Conservation (phyloP, 2,329 filamentous ascomycete genomes). For the Macrophomina phaseolina region DNA sequence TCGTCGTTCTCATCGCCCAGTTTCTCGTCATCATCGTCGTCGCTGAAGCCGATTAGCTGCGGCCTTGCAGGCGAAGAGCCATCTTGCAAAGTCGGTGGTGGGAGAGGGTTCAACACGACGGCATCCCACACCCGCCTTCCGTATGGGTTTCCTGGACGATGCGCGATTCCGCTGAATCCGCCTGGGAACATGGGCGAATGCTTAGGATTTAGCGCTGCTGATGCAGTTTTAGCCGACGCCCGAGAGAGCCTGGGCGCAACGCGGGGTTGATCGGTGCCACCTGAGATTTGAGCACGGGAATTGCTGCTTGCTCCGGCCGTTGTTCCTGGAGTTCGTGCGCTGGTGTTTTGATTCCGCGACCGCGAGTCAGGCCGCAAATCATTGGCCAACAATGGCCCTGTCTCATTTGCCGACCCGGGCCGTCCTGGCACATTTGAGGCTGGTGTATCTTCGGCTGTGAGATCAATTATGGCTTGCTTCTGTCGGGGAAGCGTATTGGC, state of each 20-base stretch:
- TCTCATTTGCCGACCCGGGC: constrained; percentile 11
- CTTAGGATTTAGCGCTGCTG: constrained; percentile 15
- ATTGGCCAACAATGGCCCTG: constrained; percentile 3
- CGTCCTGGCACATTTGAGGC: not conserved
- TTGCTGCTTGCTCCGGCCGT: constrained; percentile 9
- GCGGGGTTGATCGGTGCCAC: not conserved
- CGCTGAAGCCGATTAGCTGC: constrained; percentile 4
- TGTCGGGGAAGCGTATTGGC: not conserved
- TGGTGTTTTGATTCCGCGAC: constrained; percentile 23
- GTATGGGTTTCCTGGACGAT: constrained; percentile 21
- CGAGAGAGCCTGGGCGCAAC: constrained; percentile 7
- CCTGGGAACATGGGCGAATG: constrained; percentile 9
- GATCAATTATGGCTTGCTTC: constrained; percentile 3
- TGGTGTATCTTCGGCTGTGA: not conserved
- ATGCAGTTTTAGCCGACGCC: constrained; percentile 13
- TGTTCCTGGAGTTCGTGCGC: constrained; percentile 14
- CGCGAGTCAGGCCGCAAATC: constrained; percentile 13
- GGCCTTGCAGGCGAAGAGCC: not conserved
- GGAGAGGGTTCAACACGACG: not conserved
- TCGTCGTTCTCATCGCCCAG: not conserved
- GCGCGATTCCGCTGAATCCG: not conserved
- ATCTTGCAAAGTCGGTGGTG: not conserved
- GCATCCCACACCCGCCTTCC: constrained; percentile 5
- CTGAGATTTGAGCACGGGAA: constrained; percentile 15
- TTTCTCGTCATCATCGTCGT: constrained; percentile 10